Evolutionary conservation across 2,329 filamentous ascomycete species (phyloP).

Genomic region (Colletotrichum magnum): DNA sequence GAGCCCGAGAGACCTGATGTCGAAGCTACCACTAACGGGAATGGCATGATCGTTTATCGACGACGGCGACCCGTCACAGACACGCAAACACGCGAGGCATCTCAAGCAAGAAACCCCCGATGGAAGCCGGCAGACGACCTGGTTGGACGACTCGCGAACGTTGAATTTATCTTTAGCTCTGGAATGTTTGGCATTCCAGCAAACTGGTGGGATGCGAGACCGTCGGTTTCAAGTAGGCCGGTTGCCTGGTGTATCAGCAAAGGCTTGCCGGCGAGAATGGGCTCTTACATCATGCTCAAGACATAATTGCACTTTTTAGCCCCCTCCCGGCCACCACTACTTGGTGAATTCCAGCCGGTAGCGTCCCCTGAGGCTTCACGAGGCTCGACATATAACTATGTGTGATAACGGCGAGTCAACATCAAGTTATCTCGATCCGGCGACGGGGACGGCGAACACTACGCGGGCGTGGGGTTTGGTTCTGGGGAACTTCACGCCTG

Average conservation of each 20-base stretch:
- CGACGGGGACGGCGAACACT: too few species aligned
- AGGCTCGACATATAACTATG: background rate
- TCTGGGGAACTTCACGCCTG: too few species aligned
- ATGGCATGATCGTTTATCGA: slow-evolving; percentile 7
- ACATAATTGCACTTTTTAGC: slow-evolving; percentile 13
- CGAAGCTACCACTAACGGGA: background rate
- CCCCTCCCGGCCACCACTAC: background rate
- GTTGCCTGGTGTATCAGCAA: slow-evolving; percentile 16
- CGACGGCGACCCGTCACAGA: background rate
- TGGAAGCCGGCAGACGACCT: background rate
- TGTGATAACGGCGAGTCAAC: background rate
- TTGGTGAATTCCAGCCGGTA: background rate
- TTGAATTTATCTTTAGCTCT: background rate
- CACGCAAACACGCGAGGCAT: background rate
- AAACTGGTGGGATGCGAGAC: slow-evolving; percentile 9
- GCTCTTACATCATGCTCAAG: slow-evolving; percentile 13
- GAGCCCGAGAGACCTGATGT: background rate
- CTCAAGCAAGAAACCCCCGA: background rate
- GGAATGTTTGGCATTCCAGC: slow-evolving; percentile 18
- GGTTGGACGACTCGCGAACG: background rate
- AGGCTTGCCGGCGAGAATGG: slow-evolving; percentile 11
- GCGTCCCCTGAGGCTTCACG: background rate
- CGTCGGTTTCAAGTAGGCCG: slow-evolving; percentile 26
- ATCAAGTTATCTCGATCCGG: background rate
- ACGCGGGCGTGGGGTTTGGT: too few species aligned